phyloP scores from a whole-genome alignment of 495 filamentous ascomycete species.

The Podospora pseudoanserina region DNA sequence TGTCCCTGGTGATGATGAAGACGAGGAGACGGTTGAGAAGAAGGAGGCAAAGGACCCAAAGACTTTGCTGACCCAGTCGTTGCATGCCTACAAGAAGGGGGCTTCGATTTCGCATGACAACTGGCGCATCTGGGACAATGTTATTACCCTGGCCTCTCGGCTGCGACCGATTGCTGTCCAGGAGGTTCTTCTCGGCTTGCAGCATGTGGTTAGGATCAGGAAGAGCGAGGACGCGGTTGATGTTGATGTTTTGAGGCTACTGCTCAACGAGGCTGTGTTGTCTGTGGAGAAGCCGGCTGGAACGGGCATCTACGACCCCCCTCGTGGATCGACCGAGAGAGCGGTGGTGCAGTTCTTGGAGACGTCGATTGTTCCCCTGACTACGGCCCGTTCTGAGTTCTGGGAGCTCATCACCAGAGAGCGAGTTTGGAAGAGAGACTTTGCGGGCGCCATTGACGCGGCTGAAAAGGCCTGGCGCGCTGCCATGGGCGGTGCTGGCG shows the following conservation, averaged over 20 bases:
- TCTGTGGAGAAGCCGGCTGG: conserved; percentile 23
- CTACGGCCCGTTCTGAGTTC: conserved; percentile 70
- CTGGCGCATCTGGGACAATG: conserved; percentile 93
- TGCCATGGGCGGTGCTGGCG: conserved; percentile 44
- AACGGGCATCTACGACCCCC: conserved; percentile 38
- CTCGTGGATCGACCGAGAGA: conserved; percentile 45
- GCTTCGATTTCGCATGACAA: conserved; percentile 75
- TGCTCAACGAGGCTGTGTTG: conserved; percentile 66
- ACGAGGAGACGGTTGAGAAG: not conserved
- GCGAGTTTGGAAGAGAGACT: conserved; percentile 65
- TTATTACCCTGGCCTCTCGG: conserved; percentile 77
- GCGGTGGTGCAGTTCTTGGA: conserved; percentile 72
- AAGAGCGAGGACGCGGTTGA: conserved; percentile 73
- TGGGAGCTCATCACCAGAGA: conserved; percentile 72
- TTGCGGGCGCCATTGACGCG: conserved; percentile 67
- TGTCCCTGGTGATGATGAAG: conserved; percentile 25
- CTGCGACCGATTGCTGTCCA: conserved; percentile 67
- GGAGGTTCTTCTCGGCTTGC: conserved; percentile 70
- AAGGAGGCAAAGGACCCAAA: conserved; percentile 42
- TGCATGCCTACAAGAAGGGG: conserved; percentile 79
- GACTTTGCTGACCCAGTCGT: conserved; percentile 65
- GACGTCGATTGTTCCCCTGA: conserved; percentile 67
- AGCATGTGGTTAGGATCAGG: conserved; percentile 71
- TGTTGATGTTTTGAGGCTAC: conserved; percentile 60
- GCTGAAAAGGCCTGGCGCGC: conserved; percentile 89